Evolutionary conservation across 2,329 filamentous ascomycete genomes (phyloP).

Genomic region (Thermoascus crustaceus): DNA sequence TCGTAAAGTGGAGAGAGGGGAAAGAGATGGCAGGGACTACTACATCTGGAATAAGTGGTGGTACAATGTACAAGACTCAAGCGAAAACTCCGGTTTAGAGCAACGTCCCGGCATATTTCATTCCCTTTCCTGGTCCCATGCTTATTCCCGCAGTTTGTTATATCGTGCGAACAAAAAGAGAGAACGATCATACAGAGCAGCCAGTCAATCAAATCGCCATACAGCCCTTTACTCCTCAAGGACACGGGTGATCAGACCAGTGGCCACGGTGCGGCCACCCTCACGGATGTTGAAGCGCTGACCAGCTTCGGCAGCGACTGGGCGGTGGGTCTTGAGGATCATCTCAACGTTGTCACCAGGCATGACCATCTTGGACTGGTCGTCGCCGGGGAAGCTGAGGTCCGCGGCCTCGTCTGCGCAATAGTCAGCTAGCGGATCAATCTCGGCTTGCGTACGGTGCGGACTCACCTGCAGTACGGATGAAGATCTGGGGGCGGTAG

Average conservation of each 20-base stretch:
- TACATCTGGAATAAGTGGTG: slow-evolving; percentile 4
- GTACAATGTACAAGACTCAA: slow-evolving; percentile 3
- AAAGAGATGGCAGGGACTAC: slow-evolving; percentile 1
- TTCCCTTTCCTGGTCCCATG: slow-evolving; percentile 13
- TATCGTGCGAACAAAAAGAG: slow-evolving; percentile 21
- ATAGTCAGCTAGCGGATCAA: neutral
- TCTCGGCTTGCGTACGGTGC: neutral
- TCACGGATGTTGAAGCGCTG: slow-evolving; percentile 98
- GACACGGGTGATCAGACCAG: slow-evolving; percentile 72
- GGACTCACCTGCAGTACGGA: slow-evolving; percentile 78
- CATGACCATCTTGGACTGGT: slow-evolving; percentile 79
- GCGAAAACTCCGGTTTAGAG: slow-evolving; percentile 10
- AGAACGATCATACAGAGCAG: slow-evolving; percentile 23
- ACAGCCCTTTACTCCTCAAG: slow-evolving; percentile 34
- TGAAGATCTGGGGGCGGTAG: slow-evolving; percentile 94
- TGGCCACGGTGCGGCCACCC: slow-evolving; percentile 83
- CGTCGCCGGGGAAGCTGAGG: slow-evolving; percentile 79
- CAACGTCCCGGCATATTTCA: slow-evolving; percentile 6
- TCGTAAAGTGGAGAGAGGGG: slow-evolving; percentile 7
- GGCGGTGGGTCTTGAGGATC: slow-evolving; percentile 75
- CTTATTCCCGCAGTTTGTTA: slow-evolving; percentile 29
- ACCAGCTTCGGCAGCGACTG: slow-evolving; percentile 79
- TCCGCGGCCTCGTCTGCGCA: slow-evolving; percentile 56
- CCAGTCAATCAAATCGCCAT: slow-evolving; percentile 10
- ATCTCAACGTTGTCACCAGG: slow-evolving; percentile 99